These are phyloP conservation scores for Tricholoma sp. DNA, from an alignment of 768 basidiomycete species.

Conservation along the genomic window DNA sequence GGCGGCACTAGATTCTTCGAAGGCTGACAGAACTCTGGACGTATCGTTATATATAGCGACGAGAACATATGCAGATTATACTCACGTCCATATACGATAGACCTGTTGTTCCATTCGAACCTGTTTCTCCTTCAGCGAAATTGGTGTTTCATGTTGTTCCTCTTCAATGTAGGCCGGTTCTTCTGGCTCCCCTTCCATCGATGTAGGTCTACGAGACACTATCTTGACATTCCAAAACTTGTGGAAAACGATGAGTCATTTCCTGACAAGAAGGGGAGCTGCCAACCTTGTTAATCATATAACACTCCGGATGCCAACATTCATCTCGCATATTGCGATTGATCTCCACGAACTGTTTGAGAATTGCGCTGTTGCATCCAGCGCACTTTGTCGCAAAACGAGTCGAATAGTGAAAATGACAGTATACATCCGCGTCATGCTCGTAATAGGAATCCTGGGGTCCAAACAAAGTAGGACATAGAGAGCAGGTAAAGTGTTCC, in stretches of 20 bases:
- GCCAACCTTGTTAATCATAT: constrained; percentile 98
- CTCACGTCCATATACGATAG: constrained; percentile 97
- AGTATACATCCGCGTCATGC: constrained; percentile 96
- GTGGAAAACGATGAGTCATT: not conserved
- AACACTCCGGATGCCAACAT: constrained; percentile 99
- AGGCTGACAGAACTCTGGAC: constrained; percentile 84
- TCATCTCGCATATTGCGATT: constrained; percentile 97
- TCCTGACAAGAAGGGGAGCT: constrained; percentile 1
- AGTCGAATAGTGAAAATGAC: constrained; percentile 99
- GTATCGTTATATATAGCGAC: constrained; percentile 6
- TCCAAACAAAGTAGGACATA: constrained; percentile 93
- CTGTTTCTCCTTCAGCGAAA: constrained; percentile 84
- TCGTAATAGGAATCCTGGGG: constrained; percentile 99
- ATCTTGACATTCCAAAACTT: constrained; percentile 99
- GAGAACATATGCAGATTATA: constrained; percentile 16
- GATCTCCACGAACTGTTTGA: constrained; percentile 99
- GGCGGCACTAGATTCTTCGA: constrained; percentile 98
- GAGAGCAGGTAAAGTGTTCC: constrained; percentile 98
- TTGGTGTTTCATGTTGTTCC: constrained; percentile 74
- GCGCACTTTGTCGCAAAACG: constrained; percentile 98
- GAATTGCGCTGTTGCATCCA: constrained; percentile 92
- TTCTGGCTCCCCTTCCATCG: constrained; percentile 44
- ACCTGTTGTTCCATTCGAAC: constrained; percentile 95
- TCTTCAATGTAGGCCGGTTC: constrained; percentile 66
- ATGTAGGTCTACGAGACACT: constrained; percentile 64